Evolutionary conservation across 306 rosid species (phyloP).

Genomic region (Prunus campanulata): DNA sequence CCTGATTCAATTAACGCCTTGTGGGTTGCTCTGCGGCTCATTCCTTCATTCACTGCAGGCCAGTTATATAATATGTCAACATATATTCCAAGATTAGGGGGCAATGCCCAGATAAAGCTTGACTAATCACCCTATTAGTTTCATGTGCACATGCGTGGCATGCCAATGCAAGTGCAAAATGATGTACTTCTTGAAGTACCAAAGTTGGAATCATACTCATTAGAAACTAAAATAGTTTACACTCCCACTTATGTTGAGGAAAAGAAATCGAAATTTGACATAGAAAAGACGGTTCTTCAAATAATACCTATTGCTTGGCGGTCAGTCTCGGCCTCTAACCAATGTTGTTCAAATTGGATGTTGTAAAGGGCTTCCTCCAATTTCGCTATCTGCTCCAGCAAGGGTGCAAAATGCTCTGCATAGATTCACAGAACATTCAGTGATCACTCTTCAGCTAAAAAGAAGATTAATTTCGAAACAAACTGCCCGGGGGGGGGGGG

Average conservation of each 20-base stretch:
- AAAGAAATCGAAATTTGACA: neutral
- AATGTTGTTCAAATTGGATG: slow-evolving; percentile 93
- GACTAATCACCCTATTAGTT: neutral
- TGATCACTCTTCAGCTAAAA: neutral
- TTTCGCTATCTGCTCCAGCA: slow-evolving; percentile 78
- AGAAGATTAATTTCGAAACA: neutral
- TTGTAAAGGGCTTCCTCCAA: slow-evolving; percentile 92
- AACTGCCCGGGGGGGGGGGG: neutral
- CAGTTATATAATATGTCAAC: neutral
- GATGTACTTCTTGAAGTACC: neutral
- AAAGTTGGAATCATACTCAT: neutral
- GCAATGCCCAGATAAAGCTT: neutral
- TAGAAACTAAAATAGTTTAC: neutral
- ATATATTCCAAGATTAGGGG: neutral
- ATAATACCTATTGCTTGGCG: slow-evolving; percentile 85
- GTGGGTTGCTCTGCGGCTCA: slow-evolving; percentile 79
- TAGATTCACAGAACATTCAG: slow-evolving; percentile 21
- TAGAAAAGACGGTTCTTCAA: slow-evolving; percentile 8
- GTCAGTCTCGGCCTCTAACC: slow-evolving; percentile 92
- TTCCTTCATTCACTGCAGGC: slow-evolving; percentile 80
- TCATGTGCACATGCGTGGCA: neutral
- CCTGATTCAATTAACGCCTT: slow-evolving; percentile 77
- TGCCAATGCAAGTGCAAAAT: neutral
- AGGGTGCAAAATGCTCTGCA: slow-evolving; percentile 87
- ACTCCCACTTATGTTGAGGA: neutral